Evolutionary conservation across 305 asterid species (phyloP).

Genomic region (Rubia peregrina): DNA sequence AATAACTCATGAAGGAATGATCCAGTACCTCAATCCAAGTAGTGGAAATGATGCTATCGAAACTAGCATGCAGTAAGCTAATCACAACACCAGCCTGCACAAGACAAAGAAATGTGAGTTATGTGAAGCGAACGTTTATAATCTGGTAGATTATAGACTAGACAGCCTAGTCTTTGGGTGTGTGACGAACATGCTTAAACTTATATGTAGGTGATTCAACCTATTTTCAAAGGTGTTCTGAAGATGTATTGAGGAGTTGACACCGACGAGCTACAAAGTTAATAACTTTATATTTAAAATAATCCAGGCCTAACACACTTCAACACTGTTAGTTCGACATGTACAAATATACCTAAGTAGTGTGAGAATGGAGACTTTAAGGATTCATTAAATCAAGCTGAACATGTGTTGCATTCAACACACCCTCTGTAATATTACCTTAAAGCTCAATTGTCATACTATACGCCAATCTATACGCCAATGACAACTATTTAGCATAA

Average conservation of each 20-base stretch:
- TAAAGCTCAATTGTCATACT: constrained; percentile 5
- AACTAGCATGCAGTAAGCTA: constrained; percentile 89
- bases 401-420: constrained; percentile 69
- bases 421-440: constrained; percentile 58
- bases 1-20: constrained; percentile 8
- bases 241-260: not conserved
- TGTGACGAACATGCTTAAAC: no score
- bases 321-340: not conserved
- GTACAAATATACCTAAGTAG: constrained; percentile 45
- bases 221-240: no score
- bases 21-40: constrained; percentile 71
- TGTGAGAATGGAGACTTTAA: constrained; percentile 41
- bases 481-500: not conserved
- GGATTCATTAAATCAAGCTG: constrained; percentile 63
- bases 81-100: constrained; percentile 83
- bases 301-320: not conserved
- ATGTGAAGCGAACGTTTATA: no score
- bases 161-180: no score
- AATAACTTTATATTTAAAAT: not conserved
- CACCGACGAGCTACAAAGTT: not conserved
- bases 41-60: constrained; percentile 61
- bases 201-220: no score
- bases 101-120: constrained; percentile 13
- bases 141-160: no score
- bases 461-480: not conserved